phyloP scores from a whole-genome alignment of 257 asterid species.

The Osmanthus fragrans region DNA sequence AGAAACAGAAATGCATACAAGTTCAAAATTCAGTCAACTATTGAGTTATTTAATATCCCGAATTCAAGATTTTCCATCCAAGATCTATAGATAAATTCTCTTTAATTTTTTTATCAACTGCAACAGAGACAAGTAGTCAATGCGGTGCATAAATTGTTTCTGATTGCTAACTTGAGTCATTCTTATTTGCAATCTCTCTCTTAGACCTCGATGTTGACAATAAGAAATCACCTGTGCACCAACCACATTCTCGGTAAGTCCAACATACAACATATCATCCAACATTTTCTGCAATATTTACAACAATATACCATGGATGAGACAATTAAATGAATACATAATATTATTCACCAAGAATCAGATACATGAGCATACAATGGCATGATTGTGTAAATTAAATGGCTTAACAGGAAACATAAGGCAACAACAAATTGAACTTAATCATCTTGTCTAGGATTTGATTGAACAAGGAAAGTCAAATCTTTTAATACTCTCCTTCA shows the following conservation, averaged over 20 bases:
- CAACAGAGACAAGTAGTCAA: neutral
- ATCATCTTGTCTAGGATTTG: neutral
- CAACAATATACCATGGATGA: too few relatives aligned
- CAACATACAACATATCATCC: too few relatives aligned
- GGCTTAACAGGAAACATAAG: too few relatives aligned
- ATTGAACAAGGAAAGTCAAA: neutral
- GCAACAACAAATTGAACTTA: too few relatives aligned
- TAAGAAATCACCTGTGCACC: too few relatives aligned
- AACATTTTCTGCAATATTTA: too few relatives aligned
- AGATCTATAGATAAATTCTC: neutral
- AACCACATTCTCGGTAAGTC: too few relatives aligned
- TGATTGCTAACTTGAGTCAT: slow-evolving; percentile 45
- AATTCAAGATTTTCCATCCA: neutral
- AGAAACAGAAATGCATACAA: slow-evolving; percentile 9
- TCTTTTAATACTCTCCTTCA: neutral
- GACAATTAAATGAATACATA: too few relatives aligned
- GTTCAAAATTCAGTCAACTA: neutral
- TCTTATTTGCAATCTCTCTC: slow-evolving; percentile 34
- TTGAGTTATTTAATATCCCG: neutral
- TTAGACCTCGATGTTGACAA: slow-evolving; percentile 43
- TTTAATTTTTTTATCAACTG: neutral
- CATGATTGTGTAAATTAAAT: too few relatives aligned
- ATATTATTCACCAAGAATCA: too few relatives aligned
- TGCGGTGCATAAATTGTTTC: neutral
- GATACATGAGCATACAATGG: too few relatives aligned